Evolutionary conservation across 345 rosid species (phyloP).

Genomic region (Abelmoschus esculentus): DNA sequence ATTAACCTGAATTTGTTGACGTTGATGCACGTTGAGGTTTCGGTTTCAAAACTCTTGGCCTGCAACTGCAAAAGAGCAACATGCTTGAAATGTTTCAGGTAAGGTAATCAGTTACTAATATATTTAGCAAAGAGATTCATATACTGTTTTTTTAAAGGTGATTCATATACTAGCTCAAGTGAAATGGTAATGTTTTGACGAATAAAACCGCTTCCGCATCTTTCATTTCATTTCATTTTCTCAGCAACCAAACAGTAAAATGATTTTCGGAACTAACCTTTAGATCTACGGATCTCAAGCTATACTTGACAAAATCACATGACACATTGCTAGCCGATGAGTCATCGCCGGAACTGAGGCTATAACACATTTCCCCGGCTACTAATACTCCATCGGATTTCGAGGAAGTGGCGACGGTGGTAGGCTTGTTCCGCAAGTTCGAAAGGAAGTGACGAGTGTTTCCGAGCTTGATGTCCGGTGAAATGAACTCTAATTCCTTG

Average conservation of each 20-base stretch:
- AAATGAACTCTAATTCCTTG: constrained; percentile 9
- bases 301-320: constrained; percentile 25
- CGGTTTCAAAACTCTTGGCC: constrained; percentile 38
- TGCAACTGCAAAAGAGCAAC: constrained; percentile 19
- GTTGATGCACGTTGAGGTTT: constrained; percentile 33
- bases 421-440: background rate
- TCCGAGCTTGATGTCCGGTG: constrained; percentile 13
- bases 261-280: constrained; percentile 28
- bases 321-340: constrained; percentile 23
- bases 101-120: background rate
- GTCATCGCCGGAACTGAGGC: constrained; percentile 18
- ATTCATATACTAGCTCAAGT: too few species aligned
- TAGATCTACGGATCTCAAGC: constrained; percentile 35
- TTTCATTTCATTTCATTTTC: background rate
- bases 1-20: constrained; percentile 43
- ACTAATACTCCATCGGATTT: constrained; percentile 14
- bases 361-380: constrained; percentile 19
- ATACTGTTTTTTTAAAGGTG: too few species aligned
- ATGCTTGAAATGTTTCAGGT: background rate
- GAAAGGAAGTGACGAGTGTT: background rate
- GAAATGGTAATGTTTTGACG: background rate
- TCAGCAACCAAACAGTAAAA: constrained; percentile 8
- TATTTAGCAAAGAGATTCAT: background rate
- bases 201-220: background rate
- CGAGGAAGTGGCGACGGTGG: constrained; percentile 9